Percentiles rank a stretch among this genome's conserved stretches.
Evolutionary conservation across 139 green algal species (phyloP).

Genomic region (Picocystis salinarum): DNA sequence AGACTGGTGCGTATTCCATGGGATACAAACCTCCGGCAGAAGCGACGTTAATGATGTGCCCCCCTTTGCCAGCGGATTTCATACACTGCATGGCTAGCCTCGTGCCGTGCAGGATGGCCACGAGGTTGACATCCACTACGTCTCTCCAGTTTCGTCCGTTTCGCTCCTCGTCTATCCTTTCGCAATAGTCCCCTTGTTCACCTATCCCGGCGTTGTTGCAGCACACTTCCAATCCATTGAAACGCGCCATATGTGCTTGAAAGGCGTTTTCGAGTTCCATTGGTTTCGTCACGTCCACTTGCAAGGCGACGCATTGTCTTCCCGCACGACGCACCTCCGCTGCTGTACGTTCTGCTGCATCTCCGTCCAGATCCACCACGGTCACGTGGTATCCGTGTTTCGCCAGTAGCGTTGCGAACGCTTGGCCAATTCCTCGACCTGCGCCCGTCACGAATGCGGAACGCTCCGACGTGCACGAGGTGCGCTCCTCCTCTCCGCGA

Average conservation of each 20-base stretch:
- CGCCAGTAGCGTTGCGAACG: too few relatives aligned
- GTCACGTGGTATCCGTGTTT: slow-evolving; percentile 15
- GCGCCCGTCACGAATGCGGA: too few relatives aligned
- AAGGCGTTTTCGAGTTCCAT: slow-evolving; percentile 23
- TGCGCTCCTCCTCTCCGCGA: too few relatives aligned
- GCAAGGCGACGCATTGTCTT: background rate
- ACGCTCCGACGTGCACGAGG: too few relatives aligned
- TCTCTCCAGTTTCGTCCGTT: slow-evolving; percentile 5
- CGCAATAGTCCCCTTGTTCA: slow-evolving; percentile 20
- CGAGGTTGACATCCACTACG: slow-evolving; percentile 48
- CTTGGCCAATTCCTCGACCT: too few relatives aligned
- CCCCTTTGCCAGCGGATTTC: background rate
- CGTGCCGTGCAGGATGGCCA: slow-evolving; percentile 25
- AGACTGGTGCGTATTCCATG: slow-evolving; percentile 46
- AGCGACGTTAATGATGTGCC: slow-evolving; percentile 35
- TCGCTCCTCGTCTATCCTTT: too few relatives aligned
- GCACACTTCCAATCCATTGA: slow-evolving; percentile 23
- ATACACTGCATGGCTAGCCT: slow-evolving; percentile 14
- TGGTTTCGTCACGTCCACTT: slow-evolving; percentile 19
- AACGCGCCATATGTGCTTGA: slow-evolving; percentile 18
- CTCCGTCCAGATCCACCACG: slow-evolving; percentile 8
- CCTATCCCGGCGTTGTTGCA: slow-evolving; percentile 60
- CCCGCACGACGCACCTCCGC: background rate
- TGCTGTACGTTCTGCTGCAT: slow-evolving; percentile 4
- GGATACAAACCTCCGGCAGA: slow-evolving; percentile 46